Percentiles rank a stretch among this genome's conserved stretches.
Evolutionary conservation across 345 rosid genomes (phyloP).

Genomic region (Isatis tinctoria): DNA sequence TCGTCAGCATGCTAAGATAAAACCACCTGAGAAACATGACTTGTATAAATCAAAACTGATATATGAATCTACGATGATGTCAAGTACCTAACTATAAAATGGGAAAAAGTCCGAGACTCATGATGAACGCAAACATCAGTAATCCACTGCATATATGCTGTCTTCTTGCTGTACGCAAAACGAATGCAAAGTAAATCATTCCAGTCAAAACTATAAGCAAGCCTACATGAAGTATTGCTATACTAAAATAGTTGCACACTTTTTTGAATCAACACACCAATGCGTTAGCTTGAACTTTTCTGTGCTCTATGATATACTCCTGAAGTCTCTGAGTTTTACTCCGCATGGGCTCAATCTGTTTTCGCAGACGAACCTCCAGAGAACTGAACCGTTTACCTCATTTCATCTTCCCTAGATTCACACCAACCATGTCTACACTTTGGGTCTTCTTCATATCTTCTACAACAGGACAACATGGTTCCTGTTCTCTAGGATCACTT

Average conservation of each 20-base stretch:
- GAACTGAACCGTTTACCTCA: slow-evolving; percentile 55
- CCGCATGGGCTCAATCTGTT: slow-evolving; percentile 52
- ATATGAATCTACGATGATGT: no score
- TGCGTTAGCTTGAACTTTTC: slow-evolving; percentile 25
- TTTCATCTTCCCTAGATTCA: slow-evolving; percentile 47
- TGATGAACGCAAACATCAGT: no score
- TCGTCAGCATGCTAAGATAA: neutral
- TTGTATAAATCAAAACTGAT: neutral
- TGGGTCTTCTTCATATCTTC: no score
- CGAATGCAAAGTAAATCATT: no score
- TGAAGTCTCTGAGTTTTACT: slow-evolving; percentile 35
- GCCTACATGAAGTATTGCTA: neutral
- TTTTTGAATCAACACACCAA: neutral
- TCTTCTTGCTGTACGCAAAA: no score
- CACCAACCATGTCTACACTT: neutral
- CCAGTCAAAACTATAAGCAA: no score
- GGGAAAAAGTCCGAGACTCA: no score
- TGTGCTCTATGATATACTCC: slow-evolving; percentile 44
- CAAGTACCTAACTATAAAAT: no score
- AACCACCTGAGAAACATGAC: neutral
- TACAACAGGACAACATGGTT: no score
- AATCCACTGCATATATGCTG: no score
- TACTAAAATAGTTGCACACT: neutral
- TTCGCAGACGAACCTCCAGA: slow-evolving; percentile 46
- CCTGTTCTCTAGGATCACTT: no score